Percentiles rank a stretch among this genome's conserved stretches.
Conservation (phyloP, 179 eudicot species). For the Spinacia oleracea region DNA sequence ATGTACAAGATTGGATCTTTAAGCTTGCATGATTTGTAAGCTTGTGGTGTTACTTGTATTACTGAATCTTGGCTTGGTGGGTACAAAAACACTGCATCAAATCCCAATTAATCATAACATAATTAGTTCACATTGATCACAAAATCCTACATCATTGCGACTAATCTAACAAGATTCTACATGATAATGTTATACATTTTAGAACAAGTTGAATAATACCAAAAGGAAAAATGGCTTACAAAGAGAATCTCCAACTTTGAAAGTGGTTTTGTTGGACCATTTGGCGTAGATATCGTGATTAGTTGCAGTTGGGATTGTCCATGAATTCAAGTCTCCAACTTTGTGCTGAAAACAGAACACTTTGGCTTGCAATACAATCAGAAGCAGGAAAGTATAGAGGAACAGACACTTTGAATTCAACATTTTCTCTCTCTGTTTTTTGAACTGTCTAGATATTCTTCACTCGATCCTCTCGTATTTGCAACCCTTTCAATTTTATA, state of each 20-base stretch:
- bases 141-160: too few species aligned
- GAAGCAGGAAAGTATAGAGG: slow-evolving; percentile 32
- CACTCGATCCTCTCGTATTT: neutral
- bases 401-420: slow-evolving; percentile 27
- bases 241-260: slow-evolving; percentile 72
- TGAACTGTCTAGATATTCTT: neutral
- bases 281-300: slow-evolving; percentile 55
- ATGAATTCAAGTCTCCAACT: slow-evolving; percentile 75
- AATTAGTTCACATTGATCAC: too few species aligned
- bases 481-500: slow-evolving; percentile 6
- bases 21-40: slow-evolving; percentile 61
- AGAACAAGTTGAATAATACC: neutral
- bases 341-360: slow-evolving; percentile 53
- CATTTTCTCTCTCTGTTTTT: slow-evolving; percentile 20
- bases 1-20: slow-evolving; percentile 72
- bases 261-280: slow-evolving; percentile 56
- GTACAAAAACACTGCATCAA: slow-evolving; percentile 84
- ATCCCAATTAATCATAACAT: neutral
- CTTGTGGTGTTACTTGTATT: slow-evolving; percentile 59
- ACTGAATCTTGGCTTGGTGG: slow-evolving; percentile 95
- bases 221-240: slow-evolving; percentile 43
- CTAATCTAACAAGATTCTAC: too few species aligned
- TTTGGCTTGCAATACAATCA: slow-evolving; percentile 46
- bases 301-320: slow-evolving; percentile 65
- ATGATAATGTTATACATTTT: too few species aligned